Percentiles rank a stretch among this genome's conserved stretches.
phyloP scores from a whole-genome alignment of 805 yeast species.

The Ogataea siamensis region DNA sequence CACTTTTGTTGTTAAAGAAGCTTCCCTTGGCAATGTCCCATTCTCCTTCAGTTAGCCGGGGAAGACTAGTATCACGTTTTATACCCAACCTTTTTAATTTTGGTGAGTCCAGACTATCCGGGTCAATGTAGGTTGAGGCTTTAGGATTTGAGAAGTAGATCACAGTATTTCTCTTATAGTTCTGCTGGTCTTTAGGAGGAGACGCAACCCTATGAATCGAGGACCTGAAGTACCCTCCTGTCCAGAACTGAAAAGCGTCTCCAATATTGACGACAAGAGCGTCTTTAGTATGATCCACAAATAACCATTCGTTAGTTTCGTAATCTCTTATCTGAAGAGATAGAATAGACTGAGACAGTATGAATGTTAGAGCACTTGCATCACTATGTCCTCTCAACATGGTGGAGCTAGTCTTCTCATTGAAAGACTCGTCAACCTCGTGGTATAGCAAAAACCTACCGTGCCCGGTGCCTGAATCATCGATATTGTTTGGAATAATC shows the following conservation, averaged over 20 bases:
- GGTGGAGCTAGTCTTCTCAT: conserved; percentile 36
- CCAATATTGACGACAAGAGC: conserved; percentile 42
- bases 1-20: not conserved
- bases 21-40: not conserved
- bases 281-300: conserved; percentile 39
- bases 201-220: conserved; percentile 47
- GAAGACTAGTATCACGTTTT: not conserved
- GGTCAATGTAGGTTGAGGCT: not conserved
- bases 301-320: conserved; percentile 38
- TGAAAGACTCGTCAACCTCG: conserved; percentile 33
- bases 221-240: conserved; percentile 47
- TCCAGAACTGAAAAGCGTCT: conserved; percentile 40
- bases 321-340: conserved; percentile 41
- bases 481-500: conserved; percentile 31
- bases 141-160: not conserved
- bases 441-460: conserved; percentile 40
- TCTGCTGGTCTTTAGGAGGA: conserved; percentile 42
- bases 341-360: conserved; percentile 41
- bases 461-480: conserved; percentile 39
- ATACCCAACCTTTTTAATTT: not conserved
- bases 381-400: conserved; percentile 51
- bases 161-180: not conserved
- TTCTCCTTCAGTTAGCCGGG: not conserved
- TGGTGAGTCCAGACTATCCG: not conserved
- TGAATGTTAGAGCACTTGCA: conserved; percentile 40